A percentile compares a stretch with the other conserved stretches of the same genome.
These are phyloP conservation scores for Wickerhamomyces rabaulensis DNA, from an alignment of 805 yeast species.

Conservation along the genomic window DNA sequence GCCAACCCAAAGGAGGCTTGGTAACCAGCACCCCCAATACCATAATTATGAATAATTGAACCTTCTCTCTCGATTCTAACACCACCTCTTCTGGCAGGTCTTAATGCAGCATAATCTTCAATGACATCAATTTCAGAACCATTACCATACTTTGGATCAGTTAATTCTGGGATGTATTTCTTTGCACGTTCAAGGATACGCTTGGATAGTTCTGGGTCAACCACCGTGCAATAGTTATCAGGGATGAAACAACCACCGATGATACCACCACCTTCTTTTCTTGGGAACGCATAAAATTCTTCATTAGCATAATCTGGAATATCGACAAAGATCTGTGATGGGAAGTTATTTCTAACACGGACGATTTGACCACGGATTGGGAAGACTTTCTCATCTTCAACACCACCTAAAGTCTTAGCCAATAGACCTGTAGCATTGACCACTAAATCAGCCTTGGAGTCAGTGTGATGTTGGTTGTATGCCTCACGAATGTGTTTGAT, in stretches of 20 bases:
- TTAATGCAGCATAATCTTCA: constrained; percentile 53
- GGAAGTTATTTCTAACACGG: constrained; percentile 26
- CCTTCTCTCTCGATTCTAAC: constrained; percentile 43
- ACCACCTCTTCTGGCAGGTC: constrained; percentile 65
- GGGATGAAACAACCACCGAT: constrained; percentile 48
- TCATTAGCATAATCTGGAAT: constrained; percentile 36
- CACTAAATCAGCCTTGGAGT: constrained; percentile 40
- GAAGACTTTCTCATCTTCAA: constrained; percentile 36
- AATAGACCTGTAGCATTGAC: constrained; percentile 55
- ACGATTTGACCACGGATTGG: constrained; percentile 61
- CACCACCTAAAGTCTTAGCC: constrained; percentile 41
- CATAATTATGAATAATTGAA: constrained; percentile 55
- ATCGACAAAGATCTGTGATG: constrained; percentile 27
- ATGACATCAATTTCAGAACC: constrained; percentile 38
- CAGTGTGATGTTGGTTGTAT: constrained; percentile 32
- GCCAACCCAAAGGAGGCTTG: constrained; percentile 70
- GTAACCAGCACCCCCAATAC: constrained; percentile 74
- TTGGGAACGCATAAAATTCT: constrained; percentile 55
- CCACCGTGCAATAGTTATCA: constrained; percentile 27
- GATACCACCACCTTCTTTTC: constrained; percentile 68
- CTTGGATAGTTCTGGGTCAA: constrained; percentile 40
- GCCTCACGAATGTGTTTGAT: constrained; percentile 46
- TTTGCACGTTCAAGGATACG: constrained; percentile 33
- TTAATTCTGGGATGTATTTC: constrained; percentile 26
- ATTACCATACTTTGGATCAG: constrained; percentile 27